Base-by-base conservation (phyloP, 2,329 filamentous ascomycete genomes). In the Arthroderma sp. region DNA sequence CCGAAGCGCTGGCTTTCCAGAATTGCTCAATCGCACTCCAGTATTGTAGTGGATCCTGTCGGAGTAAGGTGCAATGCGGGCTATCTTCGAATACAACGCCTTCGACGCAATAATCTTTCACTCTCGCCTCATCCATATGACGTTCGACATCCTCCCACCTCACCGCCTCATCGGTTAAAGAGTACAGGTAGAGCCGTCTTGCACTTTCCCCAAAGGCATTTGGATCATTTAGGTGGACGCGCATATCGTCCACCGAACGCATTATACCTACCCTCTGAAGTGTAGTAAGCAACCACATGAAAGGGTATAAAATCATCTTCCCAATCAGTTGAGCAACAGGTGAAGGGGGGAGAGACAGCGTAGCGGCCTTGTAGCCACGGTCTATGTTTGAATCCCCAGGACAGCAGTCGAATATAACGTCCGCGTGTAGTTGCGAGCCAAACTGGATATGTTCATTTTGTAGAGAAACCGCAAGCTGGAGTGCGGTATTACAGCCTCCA, bases 391-490 rank as follows among this genome's bases (percentile, higher is more conserved):
- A 4, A n/a, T 19, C 39, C 19, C 39, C 39, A n/a, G 39, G 39
- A n/a, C 39, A 43, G 39, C 39, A 43, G 2, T 43, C 39, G 39
- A 43, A 43, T 5, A 43, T 43, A 2, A 43, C 19, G 4, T n/a
- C 39, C 5, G 39, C 39, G 4, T n/a, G 15, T 19, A 43, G 9
- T 17, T 43, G 15, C 17, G 19, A 4, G n/a, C 15, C 15, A 4
- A n/a, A 7, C 15, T 43, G 39, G 9, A 4, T n/a, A 9, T 13
- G 39, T 28, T 55, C 53, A 23, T 55, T 38, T 11, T n/a, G 17
- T 56, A 66, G 59, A 4, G 64, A 61, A 6, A 63, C 51, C 8
- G 62, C 61, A 9, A 66, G 56, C 41, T 63, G 64, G 25, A 61
- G 58, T 8, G 60, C 63, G 5, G 58, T 63, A 52, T 61, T 62